These are phyloP conservation scores for Tubosaeta brunneosetosa DNA, from an alignment of 768 basidiomycete species.

Conservation along the genomic window DNA sequence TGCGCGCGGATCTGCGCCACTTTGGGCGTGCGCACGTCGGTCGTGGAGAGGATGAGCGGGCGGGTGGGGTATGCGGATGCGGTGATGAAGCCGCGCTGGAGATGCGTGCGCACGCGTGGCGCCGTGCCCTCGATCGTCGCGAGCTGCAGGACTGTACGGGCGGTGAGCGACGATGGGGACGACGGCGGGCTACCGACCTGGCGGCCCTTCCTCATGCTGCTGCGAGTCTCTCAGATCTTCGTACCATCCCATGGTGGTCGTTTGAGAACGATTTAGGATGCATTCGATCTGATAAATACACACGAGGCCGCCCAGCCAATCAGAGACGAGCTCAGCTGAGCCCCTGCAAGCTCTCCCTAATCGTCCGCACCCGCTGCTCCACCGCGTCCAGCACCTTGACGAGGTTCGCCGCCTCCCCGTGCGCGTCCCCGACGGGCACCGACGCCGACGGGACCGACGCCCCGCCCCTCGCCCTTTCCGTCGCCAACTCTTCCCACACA, in stretches of 20 bases:
- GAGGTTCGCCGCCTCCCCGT: constrained; percentile 46
- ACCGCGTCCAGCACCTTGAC: constrained; percentile 49
- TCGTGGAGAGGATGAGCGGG: constrained; percentile 62
- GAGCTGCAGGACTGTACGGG: constrained; percentile 51
- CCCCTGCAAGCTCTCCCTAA: constrained; percentile 41
- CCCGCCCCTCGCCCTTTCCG: constrained; percentile 33
- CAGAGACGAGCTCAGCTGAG: constrained; percentile 19
- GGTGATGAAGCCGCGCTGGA: constrained; percentile 57
- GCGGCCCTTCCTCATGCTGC: constrained; percentile 32
- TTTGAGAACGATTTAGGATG: background rate
- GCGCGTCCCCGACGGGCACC: constrained; percentile 32
- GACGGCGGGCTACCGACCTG: constrained; percentile 24
- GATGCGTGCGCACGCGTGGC: constrained; percentile 62
- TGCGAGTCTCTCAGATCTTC: constrained; percentile 41
- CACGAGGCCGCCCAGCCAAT: no score
- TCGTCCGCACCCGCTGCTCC: constrained; percentile 50
- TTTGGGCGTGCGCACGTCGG: constrained; percentile 73
- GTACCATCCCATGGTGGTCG: constrained; percentile 38
- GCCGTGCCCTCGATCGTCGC: constrained; percentile 24
- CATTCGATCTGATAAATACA: background rate
- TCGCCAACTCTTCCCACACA: constrained; percentile 67
- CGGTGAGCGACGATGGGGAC: background rate
- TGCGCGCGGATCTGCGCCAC: constrained; percentile 49
- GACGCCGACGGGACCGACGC: constrained; percentile 14
- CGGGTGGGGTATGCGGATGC: constrained; percentile 38